Evolutionary conservation across 192 early-diverging fungal species (phyloP).

Genomic region (Dimargaris xerosporica): DNA sequence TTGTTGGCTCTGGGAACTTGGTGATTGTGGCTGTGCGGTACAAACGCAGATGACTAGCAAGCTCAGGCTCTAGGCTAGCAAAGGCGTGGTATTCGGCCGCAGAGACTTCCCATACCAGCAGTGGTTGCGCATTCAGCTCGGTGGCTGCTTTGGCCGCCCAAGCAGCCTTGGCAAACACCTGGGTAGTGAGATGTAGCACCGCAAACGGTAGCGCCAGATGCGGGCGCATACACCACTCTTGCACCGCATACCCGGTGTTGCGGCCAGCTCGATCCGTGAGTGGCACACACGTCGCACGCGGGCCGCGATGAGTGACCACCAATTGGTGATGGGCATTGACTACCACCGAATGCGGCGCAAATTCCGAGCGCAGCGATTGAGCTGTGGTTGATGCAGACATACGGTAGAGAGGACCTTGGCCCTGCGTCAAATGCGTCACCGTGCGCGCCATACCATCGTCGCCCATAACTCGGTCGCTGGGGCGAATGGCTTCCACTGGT

Average conservation of each 20-base stretch:
- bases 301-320: conserved; percentile 1
- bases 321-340: conserved; percentile 2
- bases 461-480: conserved; percentile 24
- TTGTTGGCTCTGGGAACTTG: background rate
- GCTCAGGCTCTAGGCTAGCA: background rate
- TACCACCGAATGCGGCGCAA: background rate
- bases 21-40: background rate
- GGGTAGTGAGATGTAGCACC: background rate
- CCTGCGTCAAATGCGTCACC: conserved; percentile 25
- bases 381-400: background rate
- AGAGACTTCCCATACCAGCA: conserved; percentile 5
- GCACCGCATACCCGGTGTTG: background rate
- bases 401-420: conserved; percentile 24
- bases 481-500: conserved; percentile 18
- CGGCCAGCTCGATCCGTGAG: background rate
- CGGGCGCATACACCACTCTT: background rate
- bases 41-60: background rate
- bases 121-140: too few species aligned
- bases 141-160: background rate
- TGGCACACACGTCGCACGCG: background rate
- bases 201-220: background rate
- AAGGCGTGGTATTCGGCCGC: background rate
- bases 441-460: conserved; percentile 23
- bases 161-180: background rate
- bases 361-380: background rate